A percentile compares a stretch with the other conserved stretches of the same genome.
Conservation (phyloP, 2,329 filamentous ascomycete species). For the Trichoderma koningii region DNA sequence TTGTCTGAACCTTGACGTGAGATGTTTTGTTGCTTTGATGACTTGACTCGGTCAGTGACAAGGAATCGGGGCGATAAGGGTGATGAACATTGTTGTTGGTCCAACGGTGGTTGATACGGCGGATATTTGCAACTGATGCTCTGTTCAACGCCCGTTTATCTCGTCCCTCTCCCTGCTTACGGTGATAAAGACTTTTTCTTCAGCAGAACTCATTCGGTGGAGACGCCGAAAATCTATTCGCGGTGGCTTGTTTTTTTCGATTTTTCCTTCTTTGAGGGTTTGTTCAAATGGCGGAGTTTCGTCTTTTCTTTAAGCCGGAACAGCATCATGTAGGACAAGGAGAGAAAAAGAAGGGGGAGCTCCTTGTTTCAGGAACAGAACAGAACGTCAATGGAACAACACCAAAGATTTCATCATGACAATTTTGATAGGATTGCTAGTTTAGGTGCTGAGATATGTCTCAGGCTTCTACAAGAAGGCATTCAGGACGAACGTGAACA, state of each 20-base stretch:
- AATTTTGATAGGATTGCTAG: not conserved
- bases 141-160: not conserved
- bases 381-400: not conserved
- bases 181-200: constrained; percentile 1
- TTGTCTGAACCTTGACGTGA: not conserved
- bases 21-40: not conserved
- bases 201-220: constrained; percentile 2
- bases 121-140: constrained; percentile 8
- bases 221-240: constrained; percentile 19
- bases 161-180: not conserved
- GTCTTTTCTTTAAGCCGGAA: constrained; percentile 6
- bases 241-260: constrained; percentile 5
- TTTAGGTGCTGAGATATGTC: not conserved
- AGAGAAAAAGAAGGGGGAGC: too few species aligned
- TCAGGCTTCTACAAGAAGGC: not conserved
- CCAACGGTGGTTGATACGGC: not conserved
- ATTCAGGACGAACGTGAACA: constrained; percentile 3
- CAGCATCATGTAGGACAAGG: not conserved
- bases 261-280: constrained; percentile 5
- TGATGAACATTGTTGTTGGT: not conserved
- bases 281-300: constrained; percentile 11
- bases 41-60: constrained; percentile 14
- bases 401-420: not conserved
- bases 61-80: not conserved
- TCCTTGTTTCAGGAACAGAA: not conserved